Conservation (phyloP, 2,329 filamentous ascomycete species). For the Sporothrix dimorphospora region DNA sequence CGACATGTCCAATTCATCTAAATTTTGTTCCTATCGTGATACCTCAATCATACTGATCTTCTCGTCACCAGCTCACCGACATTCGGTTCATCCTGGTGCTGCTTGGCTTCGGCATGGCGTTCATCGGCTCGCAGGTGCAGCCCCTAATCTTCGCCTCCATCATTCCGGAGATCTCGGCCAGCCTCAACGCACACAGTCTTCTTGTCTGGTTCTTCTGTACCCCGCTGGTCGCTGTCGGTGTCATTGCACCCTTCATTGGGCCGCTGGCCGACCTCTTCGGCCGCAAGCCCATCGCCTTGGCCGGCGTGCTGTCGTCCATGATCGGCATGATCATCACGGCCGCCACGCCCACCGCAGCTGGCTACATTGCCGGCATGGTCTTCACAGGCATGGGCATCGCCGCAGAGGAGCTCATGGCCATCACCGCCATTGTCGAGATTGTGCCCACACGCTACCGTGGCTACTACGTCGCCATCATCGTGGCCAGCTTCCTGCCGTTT, state of each 20-base stretch:
- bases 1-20: background rate
- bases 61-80: background rate
- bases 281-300: conserved; percentile 18
- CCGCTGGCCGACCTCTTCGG: conserved; percentile 14
- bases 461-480: conserved; percentile 21
- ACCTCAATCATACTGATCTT: background rate
- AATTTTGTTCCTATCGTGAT: background rate
- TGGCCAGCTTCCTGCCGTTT: conserved; percentile 15
- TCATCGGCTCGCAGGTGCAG: conserved; percentile 23
- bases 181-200: background rate
- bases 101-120: conserved; percentile 17
- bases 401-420: conserved; percentile 19
- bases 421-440: conserved; percentile 22
- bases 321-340: background rate
- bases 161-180: background rate
- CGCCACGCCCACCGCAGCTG: background rate
- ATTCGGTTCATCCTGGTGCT: conserved; percentile 18
- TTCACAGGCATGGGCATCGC: conserved; percentile 17
- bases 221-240: background rate
- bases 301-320: conserved; percentile 20
- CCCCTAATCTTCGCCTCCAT: conserved; percentile 1
- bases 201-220: conserved; percentile 16
- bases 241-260: conserved; percentile 19
- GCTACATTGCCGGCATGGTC: conserved; percentile 11
- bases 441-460: conserved; percentile 10